Evolutionary conservation across 1,284 basidiomycete species (phyloP).

Genomic region (Mycena citricolor): DNA sequence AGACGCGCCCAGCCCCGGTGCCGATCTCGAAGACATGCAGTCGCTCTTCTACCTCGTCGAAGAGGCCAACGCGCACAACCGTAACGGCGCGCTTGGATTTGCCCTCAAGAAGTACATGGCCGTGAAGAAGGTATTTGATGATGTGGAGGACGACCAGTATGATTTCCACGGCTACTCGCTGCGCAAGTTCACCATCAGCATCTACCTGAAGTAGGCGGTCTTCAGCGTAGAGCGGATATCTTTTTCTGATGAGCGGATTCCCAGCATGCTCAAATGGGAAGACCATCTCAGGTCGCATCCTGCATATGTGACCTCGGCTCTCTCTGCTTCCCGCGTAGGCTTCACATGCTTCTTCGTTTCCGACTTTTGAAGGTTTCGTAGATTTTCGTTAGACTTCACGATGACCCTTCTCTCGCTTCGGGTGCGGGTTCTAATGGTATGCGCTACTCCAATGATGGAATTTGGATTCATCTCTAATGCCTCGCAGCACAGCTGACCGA

Average conservation of each 20-base stretch:
- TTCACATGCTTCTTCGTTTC: slow-evolving; percentile 9
- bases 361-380: slow-evolving; percentile 29
- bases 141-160: slow-evolving; percentile 94
- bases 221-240: not conserved
- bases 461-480: not conserved
- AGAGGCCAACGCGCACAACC: slow-evolving; percentile 73
- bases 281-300: slow-evolving; percentile 77
- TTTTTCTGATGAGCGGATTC: slow-evolving; percentile 1
- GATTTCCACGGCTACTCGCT: slow-evolving; percentile 98
- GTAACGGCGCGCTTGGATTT: slow-evolving; percentile 68
- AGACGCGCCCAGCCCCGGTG: slow-evolving; percentile 75
- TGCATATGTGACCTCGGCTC: slow-evolving; percentile 73
- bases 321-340: slow-evolving; percentile 66
- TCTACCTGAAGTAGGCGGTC: slow-evolving; percentile 73
- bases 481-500: slow-evolving; percentile 51
- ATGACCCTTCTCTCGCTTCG: slow-evolving; percentile 66
- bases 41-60: slow-evolving; percentile 87
- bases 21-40: slow-evolving; percentile 96
- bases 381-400: slow-evolving; percentile 77
- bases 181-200: slow-evolving; percentile 84
- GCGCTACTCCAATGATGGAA: slow-evolving; percentile 7
- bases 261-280: slow-evolving; percentile 83
- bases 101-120: slow-evolving; percentile 88
- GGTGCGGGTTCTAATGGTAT: slow-evolving; percentile 40
- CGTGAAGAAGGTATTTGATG: slow-evolving; percentile 80